A percentile compares a stretch with the other conserved stretches of the same genome.
These are phyloP conservation scores for Micromonas pusilla DNA, from an alignment of 139 green algal species.

Conservation along the genomic window DNA sequence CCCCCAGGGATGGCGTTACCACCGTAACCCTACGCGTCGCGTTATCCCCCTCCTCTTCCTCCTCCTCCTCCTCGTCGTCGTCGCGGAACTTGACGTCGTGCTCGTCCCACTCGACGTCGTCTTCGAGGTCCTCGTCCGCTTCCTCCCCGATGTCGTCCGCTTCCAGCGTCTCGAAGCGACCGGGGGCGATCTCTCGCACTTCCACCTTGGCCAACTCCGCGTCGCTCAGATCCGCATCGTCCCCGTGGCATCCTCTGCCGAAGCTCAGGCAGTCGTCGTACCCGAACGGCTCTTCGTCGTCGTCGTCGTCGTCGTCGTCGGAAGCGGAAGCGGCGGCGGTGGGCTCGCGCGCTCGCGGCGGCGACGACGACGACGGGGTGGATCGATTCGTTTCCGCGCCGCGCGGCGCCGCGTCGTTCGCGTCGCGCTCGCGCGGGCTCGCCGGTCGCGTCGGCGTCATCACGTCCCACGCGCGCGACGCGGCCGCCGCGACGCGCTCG, in stretches of 20 bases:
- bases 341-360: background rate
- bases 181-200: background rate
- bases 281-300: background rate
- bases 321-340: no score
- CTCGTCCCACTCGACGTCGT: background rate
- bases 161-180: background rate
- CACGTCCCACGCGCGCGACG: no score
- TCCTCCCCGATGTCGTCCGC: background rate
- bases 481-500: no score
- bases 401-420: no score
- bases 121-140: background rate
- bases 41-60: background rate
- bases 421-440: no score
- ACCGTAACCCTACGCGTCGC: background rate
- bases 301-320: constrained; percentile 3
- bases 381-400: no score
- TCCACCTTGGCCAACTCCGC: background rate
- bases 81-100: background rate
- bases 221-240: background rate
- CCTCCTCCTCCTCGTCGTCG: background rate
- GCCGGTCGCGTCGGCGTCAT: no score
- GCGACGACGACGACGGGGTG: no score
- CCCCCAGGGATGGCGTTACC: background rate
- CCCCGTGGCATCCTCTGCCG: background rate
- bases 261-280: no score